Base-by-base conservation (phyloP, 371 early-diverging fungal genomes). In the Lichtheimia ramosa region DNA sequence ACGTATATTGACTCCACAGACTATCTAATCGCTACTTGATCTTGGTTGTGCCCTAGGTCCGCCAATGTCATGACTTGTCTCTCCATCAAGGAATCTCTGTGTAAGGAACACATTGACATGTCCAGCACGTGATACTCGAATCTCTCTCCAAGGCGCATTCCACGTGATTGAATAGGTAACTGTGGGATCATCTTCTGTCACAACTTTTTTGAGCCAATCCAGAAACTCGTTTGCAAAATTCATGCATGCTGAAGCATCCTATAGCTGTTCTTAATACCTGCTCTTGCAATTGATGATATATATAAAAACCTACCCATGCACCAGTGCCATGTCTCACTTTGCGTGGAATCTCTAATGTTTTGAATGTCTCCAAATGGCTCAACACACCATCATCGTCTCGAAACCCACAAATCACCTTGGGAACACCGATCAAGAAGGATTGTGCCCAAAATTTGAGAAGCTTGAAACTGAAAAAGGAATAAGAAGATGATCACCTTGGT, bases 391-490 rank as follows among this genome's bases (percentile, higher is more conserved):
- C 68, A 63, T 93, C 88, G 63, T 93, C 90, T 50, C 96, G 85
- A 65, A 89, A 97, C 0, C 96, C 97, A 39, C 94, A 83, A 39
- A 93, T 82, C 10, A 96, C 81, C 3, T 71, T 76, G 0, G 92
- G 93, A 4, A 95, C 85, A 2, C 96, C 97, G 1, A 93, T 89
- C 4, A 97, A 73, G 71, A 90, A 96, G 4, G 94, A 95, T 71
- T 97, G 96, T 4, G 93, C 91, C 92, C 95, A 97, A 56, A 92
- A 89, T 62, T 90, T 90, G 1, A 95, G 60, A 54, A 97, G 76
- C 68, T 97, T 97, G 70, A 77, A 82, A 28, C 92, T 87, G 71
- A 41, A 27, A 12, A 48, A 25, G 14, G 24, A n/a, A 15, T 13
- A n/a, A 46, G 41, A 23, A 10, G 2, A n/a, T 25, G 25, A 25